Conservation (phyloP, 23 red algal species). For the Gracilariopsis chorda region DNA sequence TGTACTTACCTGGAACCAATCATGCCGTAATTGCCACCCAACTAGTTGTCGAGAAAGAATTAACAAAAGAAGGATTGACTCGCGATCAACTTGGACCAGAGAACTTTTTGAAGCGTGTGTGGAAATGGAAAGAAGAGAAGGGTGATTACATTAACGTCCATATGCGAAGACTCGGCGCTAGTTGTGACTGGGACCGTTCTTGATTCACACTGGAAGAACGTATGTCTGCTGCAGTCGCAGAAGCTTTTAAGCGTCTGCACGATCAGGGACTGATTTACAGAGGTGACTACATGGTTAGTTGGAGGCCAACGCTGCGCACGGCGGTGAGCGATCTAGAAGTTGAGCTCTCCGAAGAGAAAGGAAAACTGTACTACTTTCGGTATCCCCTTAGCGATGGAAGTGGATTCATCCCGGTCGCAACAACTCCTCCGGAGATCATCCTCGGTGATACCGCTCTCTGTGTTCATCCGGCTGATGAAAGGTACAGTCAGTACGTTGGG, state of each 20-base stretch:
- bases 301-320: constrained; percentile 91
- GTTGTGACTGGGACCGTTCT: constrained; percentile 88
- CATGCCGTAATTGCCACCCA: constrained; percentile 99
- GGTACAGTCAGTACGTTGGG: constrained; percentile 76
- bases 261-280: constrained; percentile 88
- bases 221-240: constrained; percentile 66
- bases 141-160: constrained; percentile 94
- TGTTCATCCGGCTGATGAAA: constrained; percentile 89
- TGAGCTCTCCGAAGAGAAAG: constrained; percentile 88
- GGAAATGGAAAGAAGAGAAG: constrained; percentile 97
- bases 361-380: constrained; percentile 93
- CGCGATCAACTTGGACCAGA: constrained; percentile 76
- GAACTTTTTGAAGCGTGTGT: constrained; percentile 88
- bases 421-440: constrained; percentile 92
- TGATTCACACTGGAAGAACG: constrained; percentile 84
- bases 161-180: constrained; percentile 87
- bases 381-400: constrained; percentile 66
- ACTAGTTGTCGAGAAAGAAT: constrained; percentile 82
- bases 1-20: constrained; percentile 95
- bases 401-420: constrained; percentile 88
- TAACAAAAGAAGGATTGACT: constrained; percentile 42
- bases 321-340: constrained; percentile 98
- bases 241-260: constrained; percentile 92
- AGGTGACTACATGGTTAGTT: constrained; percentile 97
- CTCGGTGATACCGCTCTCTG: constrained; percentile 93